phyloP scores from a whole-genome alignment of 2,329 filamentous ascomycete species.

The Pestalotiopsis sp. region DNA sequence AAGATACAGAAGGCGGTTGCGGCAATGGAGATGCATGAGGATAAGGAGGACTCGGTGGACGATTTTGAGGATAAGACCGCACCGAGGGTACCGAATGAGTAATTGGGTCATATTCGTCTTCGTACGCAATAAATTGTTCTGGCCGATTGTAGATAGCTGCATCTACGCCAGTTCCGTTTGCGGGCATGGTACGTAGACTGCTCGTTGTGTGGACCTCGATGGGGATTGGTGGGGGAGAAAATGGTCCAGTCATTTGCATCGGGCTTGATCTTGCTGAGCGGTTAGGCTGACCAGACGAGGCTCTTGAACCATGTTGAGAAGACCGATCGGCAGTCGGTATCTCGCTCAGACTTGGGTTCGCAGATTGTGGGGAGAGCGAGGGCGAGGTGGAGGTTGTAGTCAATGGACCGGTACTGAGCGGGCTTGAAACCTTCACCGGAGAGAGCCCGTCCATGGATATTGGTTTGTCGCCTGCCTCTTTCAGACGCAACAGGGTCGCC shows the following conservation, averaged over 20 bases:
- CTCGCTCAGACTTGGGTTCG: background rate
- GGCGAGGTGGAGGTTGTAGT: constrained; percentile 17
- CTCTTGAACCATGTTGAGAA: constrained; percentile 19
- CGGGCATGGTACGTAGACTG: constrained; percentile 22
- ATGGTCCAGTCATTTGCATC: constrained; percentile 26
- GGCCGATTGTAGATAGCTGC: background rate
- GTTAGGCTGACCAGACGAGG: constrained; percentile 17
- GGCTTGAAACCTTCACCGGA: constrained; percentile 30
- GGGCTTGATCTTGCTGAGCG: constrained; percentile 29
- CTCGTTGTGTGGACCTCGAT: constrained; percentile 30
- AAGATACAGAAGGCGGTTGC: constrained; percentile 20
- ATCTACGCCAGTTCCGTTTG: background rate
- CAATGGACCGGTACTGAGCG: constrained; percentile 23
- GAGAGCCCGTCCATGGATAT: constrained; percentile 29
- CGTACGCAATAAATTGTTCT: background rate
- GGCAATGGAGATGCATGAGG: constrained; percentile 22
- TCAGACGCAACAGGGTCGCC: constrained; percentile 33
- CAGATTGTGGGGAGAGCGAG: constrained; percentile 13
- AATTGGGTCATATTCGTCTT: constrained; percentile 15
- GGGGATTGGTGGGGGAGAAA: constrained; percentile 31
- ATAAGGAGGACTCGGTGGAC: constrained; percentile 21
- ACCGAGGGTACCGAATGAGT: constrained; percentile 24
- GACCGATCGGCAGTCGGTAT: background rate
- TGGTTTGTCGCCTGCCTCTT: constrained; percentile 25
- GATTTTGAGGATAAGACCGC: constrained; percentile 13